phyloP scores from a whole-genome alignment of 176 grass and related monocot species.

The Carex scoparia region DNA sequence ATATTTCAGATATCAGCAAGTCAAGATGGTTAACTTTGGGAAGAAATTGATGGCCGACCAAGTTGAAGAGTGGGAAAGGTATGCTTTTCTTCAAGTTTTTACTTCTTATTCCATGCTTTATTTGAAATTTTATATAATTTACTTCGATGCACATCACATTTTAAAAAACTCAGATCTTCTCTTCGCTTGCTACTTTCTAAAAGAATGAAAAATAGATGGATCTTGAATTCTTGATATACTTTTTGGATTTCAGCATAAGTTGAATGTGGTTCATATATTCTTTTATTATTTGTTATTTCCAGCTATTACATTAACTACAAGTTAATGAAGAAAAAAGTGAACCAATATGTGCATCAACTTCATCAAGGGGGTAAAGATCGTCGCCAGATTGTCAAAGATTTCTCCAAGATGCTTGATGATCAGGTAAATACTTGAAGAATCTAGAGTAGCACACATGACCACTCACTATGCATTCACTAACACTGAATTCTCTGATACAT shows the following conservation, averaged over 20 bases:
- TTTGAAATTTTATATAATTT: not conserved
- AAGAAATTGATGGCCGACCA: constrained; percentile 70
- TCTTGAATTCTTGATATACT: not conserved
- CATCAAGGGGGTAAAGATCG: constrained; percentile 77
- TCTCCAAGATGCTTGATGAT: constrained; percentile 97
- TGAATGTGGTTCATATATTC: not conserved
- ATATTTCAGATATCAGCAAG: constrained; percentile 32
- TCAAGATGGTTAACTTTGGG: constrained; percentile 88
- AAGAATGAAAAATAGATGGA: not conserved
- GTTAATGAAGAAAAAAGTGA: constrained; percentile 98
- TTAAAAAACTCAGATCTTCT: not conserved
- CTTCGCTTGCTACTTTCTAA: not conserved
- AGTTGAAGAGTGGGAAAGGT: constrained; percentile 82
- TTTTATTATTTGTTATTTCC: constrained; percentile 25
- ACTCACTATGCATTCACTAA: not conserved
- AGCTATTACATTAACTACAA: constrained; percentile 99
- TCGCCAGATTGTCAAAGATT: constrained; percentile 76
- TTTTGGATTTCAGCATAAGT: not conserved
- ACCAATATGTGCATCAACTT: constrained; percentile 71
- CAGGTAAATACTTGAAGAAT: constrained; percentile 44
- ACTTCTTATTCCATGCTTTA: not conserved
- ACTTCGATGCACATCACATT: not conserved
- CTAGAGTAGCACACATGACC: not conserved
- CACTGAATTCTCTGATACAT: not conserved
- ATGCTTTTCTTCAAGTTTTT: constrained; percentile 11